Percentiles rank a stretch among this genome's conserved stretches.
These are phyloP conservation scores for Achaetomium macrosporum DNA, from an alignment of 2,329 filamentous ascomycete genomes.

Conservation along the genomic window DNA sequence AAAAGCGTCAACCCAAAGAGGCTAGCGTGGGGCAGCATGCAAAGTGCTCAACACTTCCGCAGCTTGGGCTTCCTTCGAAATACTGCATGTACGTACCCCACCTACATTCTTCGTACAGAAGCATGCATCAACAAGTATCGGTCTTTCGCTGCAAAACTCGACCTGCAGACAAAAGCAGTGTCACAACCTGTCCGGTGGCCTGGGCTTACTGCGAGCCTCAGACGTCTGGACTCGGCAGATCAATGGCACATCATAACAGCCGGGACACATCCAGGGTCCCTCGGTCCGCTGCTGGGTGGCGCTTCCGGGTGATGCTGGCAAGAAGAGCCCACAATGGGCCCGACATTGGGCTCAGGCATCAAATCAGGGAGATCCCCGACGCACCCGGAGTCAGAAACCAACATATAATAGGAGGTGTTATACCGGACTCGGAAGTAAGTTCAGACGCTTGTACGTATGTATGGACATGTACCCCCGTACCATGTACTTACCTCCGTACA, in stretches of 20 bases:
- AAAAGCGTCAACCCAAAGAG: conserved; percentile 13
- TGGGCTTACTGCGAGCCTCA: conserved; percentile 27
- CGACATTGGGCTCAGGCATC: conserved; percentile 26
- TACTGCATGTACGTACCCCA: background rate
- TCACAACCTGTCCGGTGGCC: background rate
- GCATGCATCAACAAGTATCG: too few species aligned
- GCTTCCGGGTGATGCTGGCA: conserved; percentile 19
- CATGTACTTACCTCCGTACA: background rate
- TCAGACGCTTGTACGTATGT: conserved; percentile 33
- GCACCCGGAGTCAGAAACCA: conserved; percentile 36
- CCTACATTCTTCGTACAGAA: too few species aligned
- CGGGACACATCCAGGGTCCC: conserved; percentile 12
- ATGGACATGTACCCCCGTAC: background rate
- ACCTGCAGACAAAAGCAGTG: conserved; percentile 2
- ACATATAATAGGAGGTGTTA: conserved; percentile 38
- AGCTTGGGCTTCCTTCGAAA: background rate
- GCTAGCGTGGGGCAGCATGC: conserved; percentile 12
- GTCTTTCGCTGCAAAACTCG: background rate
- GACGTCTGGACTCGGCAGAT: conserved; percentile 37
- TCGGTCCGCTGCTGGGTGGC: conserved; percentile 6
- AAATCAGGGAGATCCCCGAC: conserved; percentile 30
- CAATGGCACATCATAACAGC: conserved; percentile 29
- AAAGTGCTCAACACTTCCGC: conserved; percentile 1
- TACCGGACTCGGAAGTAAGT: conserved; percentile 24
- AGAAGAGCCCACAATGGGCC: conserved; percentile 6